Conservation (phyloP, 129 eudicot species). For the Deinandra increscens region DNA sequence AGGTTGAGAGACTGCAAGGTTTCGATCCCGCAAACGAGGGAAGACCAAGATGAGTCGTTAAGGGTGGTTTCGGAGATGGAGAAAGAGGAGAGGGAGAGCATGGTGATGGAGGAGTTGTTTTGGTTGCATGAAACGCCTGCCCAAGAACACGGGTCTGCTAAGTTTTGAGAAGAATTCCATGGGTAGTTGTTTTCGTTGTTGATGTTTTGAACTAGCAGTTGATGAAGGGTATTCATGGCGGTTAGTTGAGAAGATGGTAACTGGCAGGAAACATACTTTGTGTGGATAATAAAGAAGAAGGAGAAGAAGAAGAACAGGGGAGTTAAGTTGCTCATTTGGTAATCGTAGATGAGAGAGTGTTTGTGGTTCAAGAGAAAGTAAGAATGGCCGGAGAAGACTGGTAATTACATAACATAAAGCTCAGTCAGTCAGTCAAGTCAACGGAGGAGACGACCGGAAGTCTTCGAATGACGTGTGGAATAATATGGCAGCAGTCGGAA, state of each 20-base stretch:
- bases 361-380: not conserved
- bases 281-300: slow-evolving; percentile 2
- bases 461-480: not conserved
- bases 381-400: not conserved
- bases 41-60: slow-evolving; percentile 43
- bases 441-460: slow-evolving; percentile 8
- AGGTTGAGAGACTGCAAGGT: slow-evolving; percentile 54
- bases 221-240: slow-evolving; percentile 50
- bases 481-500: not conserved
- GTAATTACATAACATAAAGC: not conserved
- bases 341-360: not conserved
- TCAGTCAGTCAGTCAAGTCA: not conserved
- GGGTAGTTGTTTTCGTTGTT: slow-evolving; percentile 19
- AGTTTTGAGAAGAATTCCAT: slow-evolving; percentile 39
- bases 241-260: slow-evolving; percentile 45
- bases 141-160: slow-evolving; percentile 75
- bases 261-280: slow-evolving; percentile 36
- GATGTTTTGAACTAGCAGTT: slow-evolving; percentile 32
- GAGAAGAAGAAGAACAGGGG: slow-evolving; percentile 20
- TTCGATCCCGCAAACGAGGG: slow-evolving; percentile 49
- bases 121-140: slow-evolving; percentile 49
- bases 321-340: not conserved
- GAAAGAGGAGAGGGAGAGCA: slow-evolving; percentile 38
- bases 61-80: slow-evolving; percentile 25
- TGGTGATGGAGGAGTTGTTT: slow-evolving; percentile 33